Evolutionary conservation across 2,329 filamentous ascomycete genomes (phyloP), one percentile per base, ranked within the genome.

Genomic region (Chaetoscypha palmicola): DNA sequence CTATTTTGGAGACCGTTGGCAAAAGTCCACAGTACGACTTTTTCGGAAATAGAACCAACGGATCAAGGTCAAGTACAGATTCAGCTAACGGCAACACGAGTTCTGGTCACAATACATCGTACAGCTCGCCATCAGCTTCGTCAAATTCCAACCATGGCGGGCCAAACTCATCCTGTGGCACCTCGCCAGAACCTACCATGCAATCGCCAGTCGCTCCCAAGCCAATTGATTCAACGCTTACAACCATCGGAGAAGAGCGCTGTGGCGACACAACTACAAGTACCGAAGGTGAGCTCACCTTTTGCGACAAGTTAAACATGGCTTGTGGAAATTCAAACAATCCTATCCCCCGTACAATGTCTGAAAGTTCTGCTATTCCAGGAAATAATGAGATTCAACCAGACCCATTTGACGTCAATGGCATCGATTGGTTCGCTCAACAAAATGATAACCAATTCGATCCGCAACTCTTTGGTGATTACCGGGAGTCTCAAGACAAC

Each of bases 371-470:
- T 51, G 42, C 41, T 17, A 43, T 46, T 45, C 47, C 55, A 58
- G 53, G 50, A 53, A 55, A 49, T 35, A 19, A 50, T 24, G 49
- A 49, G 43, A 58, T 45, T 36, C 32, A 34, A n/a, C 14, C 30
- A 14, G 58, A 62, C 32, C 61, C 65, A 40, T 66, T 76, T 41
- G 71, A 73, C 50, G 64, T 70, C 46, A 72, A 69, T 54, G 76
- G 77, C 54, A 61, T 88, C 56, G 82, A 86, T 61, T 90, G 83
- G 77, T 70, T 92, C 38, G 76, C 81, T 30, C 81, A 83, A 56
- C 86, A 94, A 62, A 91, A 89, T 57, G 82, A 83, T 45, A 86
- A 86, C 44, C 80, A 85, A 51, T 96, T 97, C 58, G 90, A 97
- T 50, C 91, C 92, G 0, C 81, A 92, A 43, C 72, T 97, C 3